Conservation (phyloP, 257 asterid genomes). For the Solanum phureja region DNA sequence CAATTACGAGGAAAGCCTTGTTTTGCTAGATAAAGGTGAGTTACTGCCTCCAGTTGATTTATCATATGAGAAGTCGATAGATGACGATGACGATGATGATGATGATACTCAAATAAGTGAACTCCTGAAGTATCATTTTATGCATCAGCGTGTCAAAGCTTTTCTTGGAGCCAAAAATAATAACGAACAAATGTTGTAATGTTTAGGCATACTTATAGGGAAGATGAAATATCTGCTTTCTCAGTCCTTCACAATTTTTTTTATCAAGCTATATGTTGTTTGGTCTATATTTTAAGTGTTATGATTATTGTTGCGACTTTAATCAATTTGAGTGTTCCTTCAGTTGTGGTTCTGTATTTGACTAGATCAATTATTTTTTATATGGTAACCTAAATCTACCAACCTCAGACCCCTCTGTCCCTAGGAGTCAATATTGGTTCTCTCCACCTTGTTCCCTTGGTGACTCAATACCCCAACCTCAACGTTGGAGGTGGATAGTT, state of each 20-base stretch:
- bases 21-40: slow-evolving; percentile 8
- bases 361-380: neutral
- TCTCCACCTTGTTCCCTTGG: neutral
- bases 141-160: slow-evolving; percentile 6
- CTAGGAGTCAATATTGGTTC: neutral
- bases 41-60: neutral
- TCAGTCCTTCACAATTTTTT: neutral
- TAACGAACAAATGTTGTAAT: neutral
- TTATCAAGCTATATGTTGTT: neutral
- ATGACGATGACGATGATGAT: neutral
- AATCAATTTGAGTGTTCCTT: neutral
- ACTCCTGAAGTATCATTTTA: slow-evolving; percentile 4
- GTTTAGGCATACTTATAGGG: neutral
- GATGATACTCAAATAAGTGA: neutral
- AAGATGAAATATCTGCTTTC: neutral
- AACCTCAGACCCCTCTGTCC: neutral
- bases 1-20: neutral
- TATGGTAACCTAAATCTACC: neutral
- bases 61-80: neutral
- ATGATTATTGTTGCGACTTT: neutral
- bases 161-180: neutral
- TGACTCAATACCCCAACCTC: neutral
- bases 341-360: neutral
- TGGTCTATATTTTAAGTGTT: neutral
- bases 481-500: neutral